These are phyloP conservation scores for Ceratocystis albifundus DNA, from an alignment of 2,329 filamentous ascomycete genomes.

Conservation along the genomic window DNA sequence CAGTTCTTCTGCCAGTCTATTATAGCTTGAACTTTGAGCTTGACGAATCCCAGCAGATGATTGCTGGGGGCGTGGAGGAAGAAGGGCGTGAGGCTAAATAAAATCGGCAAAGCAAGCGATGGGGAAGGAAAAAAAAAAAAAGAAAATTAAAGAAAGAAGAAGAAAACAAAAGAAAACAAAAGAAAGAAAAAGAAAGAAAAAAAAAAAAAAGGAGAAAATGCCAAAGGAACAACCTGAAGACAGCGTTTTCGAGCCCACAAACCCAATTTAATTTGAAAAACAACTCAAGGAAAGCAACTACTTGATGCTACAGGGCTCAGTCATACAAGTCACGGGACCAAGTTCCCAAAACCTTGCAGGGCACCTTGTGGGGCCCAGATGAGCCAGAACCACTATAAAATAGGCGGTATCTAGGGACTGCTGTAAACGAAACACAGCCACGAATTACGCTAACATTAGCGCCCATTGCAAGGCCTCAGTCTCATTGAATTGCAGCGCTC, in stretches of 20 bases:
- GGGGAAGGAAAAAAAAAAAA: background rate
- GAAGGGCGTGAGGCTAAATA: background rate
- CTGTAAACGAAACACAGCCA: background rate
- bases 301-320: background rate
- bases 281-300: background rate
- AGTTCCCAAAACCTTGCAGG: background rate
- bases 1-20: background rate
- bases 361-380: background rate
- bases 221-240: background rate
- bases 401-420: background rate
- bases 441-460: background rate
- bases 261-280: background rate
- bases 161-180: too few species aligned
- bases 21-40: background rate
- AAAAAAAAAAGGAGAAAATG: background rate
- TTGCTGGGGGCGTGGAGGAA: background rate
- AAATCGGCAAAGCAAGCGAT: too few species aligned
- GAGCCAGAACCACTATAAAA: background rate
- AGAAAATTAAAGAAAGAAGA: too few species aligned
- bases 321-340: background rate
- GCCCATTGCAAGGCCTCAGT: background rate
- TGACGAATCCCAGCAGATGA: background rate
- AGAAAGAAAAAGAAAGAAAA: background rate
- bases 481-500: background rate
- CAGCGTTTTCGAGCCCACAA: background rate